Evolutionary conservation across 306 rosid species (phyloP), one percentile per base, ranked within the genome.

Genomic region (Lagenaria siceraria): DNA sequence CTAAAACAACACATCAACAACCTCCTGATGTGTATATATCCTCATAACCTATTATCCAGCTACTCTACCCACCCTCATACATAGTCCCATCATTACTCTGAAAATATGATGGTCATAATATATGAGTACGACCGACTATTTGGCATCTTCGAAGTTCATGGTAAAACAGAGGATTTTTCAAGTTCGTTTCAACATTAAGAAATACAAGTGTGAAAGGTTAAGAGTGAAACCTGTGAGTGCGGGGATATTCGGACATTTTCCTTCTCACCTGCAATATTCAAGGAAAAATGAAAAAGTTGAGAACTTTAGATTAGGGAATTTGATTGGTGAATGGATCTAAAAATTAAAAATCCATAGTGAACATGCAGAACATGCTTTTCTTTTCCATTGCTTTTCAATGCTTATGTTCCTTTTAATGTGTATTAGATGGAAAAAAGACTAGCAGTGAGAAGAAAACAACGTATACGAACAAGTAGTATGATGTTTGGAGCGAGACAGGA

Each of bases 211-310:
- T 49, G 15, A 49, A 49, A 18, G 40, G 38, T 25, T 49, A 49
- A 29, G 77, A 51, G 40, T 73, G 77, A 73, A 73, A 92, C 97
- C 97, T 92, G 53, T 89, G 97, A 86, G 81, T 65, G 38, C 75
- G 90, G 56, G 87, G 88, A 80, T 80, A 89, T 81, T 83, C 87
- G 33, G 93, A 82, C 98, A 90, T 89, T 90, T 86, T 90, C 83
- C 84, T 85, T 79, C 90, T 81, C 59, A 90, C 92, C 99, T 96
- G 91, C 80, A 88, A 87, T 33, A 54, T 81, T 60, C 21, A 29
- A 66, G 40, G 56, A 59, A 31, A 49, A 81, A 78, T 60, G 48
- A 78, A 38, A 66, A 66, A 0, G 43, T 31, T 17, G 51, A 46
- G 11, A 72, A 72, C 33, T 61, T 31, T 78, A 70, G 7, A 56